Evolutionary conservation across 176 grass and related monocot genomes (phyloP), one percentile per base, ranked within the genome.

Genomic region (Aegilops tauschii): DNA sequence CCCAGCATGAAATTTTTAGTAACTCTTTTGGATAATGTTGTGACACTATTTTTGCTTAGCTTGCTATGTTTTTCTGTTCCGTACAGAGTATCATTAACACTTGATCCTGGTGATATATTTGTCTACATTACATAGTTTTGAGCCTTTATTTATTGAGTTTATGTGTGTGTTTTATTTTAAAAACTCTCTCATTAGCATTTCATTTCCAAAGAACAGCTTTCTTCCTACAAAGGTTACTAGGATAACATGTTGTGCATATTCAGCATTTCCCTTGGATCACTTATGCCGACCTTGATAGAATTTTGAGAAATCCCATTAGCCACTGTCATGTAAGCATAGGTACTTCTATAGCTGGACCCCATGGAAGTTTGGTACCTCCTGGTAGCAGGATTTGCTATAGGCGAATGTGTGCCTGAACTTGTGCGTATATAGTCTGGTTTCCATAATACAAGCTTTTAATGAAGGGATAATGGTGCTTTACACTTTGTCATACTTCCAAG

Each of bases 241-340:
- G 25, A 40, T 37, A 32, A 32, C 74, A 18, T 25, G 3, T 27
- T 44, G n/a, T 52, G 61, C 61, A 56, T 37, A 20, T 50, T 80
- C 44, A 62, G 17, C 17, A 27, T 80, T 36, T 37, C 30, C 56
- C 21, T 87, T 9, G 39, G 34, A 59, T 80, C 45, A 34, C 67
- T 40, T 76, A 35, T 31, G 12, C 4, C 0, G 68, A 69, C 9
- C 39, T 73, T 70, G 34, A 35, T 31, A 76, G 32, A 70, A 62
- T 61, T 86, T 16, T 75, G 69, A 27, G 58, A 54, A 28, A 71
- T 17, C 56, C 64, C 52, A 78, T 69, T 86, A 72, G 62, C 65
- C 31, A 73, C 12, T 79, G 31, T 13, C 20, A 39, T 86, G 32
- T 52, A 39, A 58, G 28, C 17, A 40, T 78, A 32, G 25, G 52